Conservation (phyloP, 441 rosid species). For the Adansonia gregorii region DNA sequence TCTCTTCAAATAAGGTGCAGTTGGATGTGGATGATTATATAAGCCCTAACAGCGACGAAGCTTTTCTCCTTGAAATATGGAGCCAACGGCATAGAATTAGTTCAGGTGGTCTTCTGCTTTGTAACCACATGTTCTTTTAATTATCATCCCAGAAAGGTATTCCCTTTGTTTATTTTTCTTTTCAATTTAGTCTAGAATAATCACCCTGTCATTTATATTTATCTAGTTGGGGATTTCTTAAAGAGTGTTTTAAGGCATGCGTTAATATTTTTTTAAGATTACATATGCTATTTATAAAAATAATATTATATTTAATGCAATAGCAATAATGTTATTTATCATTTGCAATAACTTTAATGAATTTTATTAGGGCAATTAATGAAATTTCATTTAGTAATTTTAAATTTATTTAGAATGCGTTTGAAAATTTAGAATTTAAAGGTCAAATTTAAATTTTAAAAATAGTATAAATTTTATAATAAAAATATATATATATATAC, state of each 20-base stretch:
- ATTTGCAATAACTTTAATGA: no score
- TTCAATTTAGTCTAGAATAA: background rate
- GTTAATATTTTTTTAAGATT: no score
- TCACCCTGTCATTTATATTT: background rate
- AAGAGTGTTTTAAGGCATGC: background rate
- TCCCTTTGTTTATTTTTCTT: background rate
- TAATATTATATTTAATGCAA: no score
- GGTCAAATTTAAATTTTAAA: no score
- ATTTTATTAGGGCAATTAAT: no score
- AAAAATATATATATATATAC: no score
- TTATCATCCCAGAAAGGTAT: background rate
- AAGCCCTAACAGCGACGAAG: slow-evolving; percentile 52
- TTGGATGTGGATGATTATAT: slow-evolving; percentile 68
- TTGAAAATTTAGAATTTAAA: no score
- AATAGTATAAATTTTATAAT: no score
- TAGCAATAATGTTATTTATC: no score
- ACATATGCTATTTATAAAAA: no score
- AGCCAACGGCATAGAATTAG: slow-evolving; percentile 67
- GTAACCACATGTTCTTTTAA: slow-evolving; percentile 43
- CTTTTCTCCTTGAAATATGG: slow-evolving; percentile 62
- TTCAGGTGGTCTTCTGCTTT: slow-evolving; percentile 69
- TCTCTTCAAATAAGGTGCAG: slow-evolving; percentile 29
- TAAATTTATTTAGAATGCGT: no score
- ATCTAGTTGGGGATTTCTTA: background rate
- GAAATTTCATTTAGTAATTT: no score